Conservation (phyloP, 768 basidiomycete genomes). For the Suillus occidentalis region DNA sequence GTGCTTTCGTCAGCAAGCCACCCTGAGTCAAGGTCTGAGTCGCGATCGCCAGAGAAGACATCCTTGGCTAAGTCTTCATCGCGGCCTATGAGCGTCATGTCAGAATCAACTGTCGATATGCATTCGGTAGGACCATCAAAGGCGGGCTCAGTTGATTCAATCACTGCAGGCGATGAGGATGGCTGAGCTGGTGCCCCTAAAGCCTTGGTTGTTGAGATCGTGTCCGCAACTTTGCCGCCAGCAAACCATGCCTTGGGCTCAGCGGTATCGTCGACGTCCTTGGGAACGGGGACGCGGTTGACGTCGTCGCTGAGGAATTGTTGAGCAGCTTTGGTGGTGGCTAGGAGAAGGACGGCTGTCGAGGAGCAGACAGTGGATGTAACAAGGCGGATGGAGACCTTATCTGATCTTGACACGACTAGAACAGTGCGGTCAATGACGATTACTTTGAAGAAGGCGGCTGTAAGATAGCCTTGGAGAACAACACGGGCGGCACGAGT, state of each 20-base stretch:
- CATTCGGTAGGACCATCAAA: not conserved
- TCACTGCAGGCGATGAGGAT: not conserved
- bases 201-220: not conserved
- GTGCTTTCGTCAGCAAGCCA: not conserved
- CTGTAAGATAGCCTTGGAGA: conserved; percentile 1
- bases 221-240: not conserved
- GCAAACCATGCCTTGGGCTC: not conserved
- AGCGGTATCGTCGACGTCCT: not conserved
- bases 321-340: not conserved
- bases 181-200: not conserved
- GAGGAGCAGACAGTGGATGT: not conserved
- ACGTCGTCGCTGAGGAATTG: not conserved
- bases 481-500: not conserved
- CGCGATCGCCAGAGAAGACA: not conserved
- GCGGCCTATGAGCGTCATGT: not conserved
- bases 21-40: not conserved
- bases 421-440: not conserved
- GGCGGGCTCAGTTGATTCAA: not conserved
- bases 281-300: not conserved
- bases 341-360: not conserved
- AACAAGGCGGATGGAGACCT: not conserved
- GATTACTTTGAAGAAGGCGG: not conserved
- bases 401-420: not conserved
- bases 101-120: not conserved
- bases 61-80: not conserved